Conservation (phyloP, 2,329 filamentous ascomycete genomes). For the Cladosporium phlei region DNA sequence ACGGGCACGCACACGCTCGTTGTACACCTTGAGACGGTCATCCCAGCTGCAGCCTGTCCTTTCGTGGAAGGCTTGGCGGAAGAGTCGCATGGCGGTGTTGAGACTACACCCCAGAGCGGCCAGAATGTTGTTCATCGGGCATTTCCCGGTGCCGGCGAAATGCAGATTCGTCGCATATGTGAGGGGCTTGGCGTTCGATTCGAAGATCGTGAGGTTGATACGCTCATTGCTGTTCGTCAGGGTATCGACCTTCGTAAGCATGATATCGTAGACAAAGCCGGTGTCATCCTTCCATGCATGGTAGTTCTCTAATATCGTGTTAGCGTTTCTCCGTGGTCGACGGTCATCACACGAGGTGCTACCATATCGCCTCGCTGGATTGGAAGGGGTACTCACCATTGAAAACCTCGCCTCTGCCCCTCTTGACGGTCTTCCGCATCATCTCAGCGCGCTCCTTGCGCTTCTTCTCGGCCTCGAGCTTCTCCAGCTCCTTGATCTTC, state of each 20-base stretch:
- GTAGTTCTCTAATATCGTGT: constrained; percentile 47
- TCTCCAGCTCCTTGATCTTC: constrained; percentile 16
- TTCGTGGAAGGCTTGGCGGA: constrained; percentile 38
- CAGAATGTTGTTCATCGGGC: constrained; percentile 26
- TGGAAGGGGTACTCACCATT: constrained; percentile 30
- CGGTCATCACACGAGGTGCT: too few species aligned
- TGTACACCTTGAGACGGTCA: constrained; percentile 31
- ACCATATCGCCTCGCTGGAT: too few species aligned
- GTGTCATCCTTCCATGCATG: constrained; percentile 60
- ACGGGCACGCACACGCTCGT: constrained; percentile 12
- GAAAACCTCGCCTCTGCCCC: constrained; percentile 26
- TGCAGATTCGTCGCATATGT: constrained; percentile 56
- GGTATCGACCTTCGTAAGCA: constrained; percentile 52
- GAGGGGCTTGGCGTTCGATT: constrained; percentile 56
- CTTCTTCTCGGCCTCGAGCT: constrained; percentile 17
- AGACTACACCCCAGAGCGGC: constrained; percentile 30
- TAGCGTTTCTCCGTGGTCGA: constrained; percentile 11
- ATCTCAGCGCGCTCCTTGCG: constrained; percentile 24
- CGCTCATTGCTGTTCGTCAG: constrained; percentile 52
- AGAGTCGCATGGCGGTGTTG: constrained; percentile 32
- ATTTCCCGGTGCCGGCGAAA: constrained; percentile 19
- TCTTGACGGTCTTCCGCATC: constrained; percentile 24
- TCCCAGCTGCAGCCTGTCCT: constrained; percentile 40
- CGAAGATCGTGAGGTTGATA: constrained; percentile 60
- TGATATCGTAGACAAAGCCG: constrained; percentile 60